phyloP scores from a whole-genome alignment of 2,329 filamentous ascomycete genomes.

The Trichocomaceae sp. region DNA sequence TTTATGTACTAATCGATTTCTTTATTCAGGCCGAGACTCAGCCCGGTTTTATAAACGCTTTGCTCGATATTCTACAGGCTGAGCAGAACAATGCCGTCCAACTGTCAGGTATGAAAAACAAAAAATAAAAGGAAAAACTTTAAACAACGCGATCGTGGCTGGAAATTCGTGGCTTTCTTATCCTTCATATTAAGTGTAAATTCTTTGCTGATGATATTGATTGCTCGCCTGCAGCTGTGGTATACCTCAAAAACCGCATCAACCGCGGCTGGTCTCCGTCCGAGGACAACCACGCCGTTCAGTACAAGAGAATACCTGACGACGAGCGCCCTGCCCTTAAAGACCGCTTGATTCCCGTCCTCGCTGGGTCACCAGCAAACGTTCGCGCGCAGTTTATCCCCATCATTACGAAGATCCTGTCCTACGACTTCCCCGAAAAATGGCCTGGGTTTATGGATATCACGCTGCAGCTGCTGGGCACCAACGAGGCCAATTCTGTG shows the following conservation, averaged over 20 bases:
- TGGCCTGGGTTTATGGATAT: constrained; percentile 95
- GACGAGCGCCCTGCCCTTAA: constrained; percentile 82
- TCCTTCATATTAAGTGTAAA: neutral
- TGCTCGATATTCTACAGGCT: constrained; percentile 81
- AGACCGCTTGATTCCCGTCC: constrained; percentile 78
- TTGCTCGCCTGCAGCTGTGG: constrained; percentile 58
- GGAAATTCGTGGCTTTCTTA: constrained; percentile 10
- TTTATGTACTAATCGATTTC: constrained; percentile 13
- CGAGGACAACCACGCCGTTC: constrained; percentile 58
- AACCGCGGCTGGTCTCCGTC: constrained; percentile 80
- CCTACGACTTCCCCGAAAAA: constrained; percentile 87
- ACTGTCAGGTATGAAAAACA: constrained; percentile 66
- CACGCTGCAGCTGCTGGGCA: constrained; percentile 79
- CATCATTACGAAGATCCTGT: constrained; percentile 89
- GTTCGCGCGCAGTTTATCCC: constrained; percentile 91
- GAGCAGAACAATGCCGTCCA: constrained; percentile 82
- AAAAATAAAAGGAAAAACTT: constrained; percentile 3
- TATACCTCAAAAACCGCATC: constrained; percentile 97
- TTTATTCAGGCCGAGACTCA: constrained; percentile 71
- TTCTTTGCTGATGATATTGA: neutral
- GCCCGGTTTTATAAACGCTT: constrained; percentile 80
- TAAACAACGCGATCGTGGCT: constrained; percentile 14
- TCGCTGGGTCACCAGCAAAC: constrained; percentile 71
- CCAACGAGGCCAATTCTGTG: constrained; percentile 77
- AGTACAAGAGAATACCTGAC: constrained; percentile 71